Conservation (phyloP, 2,329 filamentous ascomycete species). For the Grosmannia huntii region DNA sequence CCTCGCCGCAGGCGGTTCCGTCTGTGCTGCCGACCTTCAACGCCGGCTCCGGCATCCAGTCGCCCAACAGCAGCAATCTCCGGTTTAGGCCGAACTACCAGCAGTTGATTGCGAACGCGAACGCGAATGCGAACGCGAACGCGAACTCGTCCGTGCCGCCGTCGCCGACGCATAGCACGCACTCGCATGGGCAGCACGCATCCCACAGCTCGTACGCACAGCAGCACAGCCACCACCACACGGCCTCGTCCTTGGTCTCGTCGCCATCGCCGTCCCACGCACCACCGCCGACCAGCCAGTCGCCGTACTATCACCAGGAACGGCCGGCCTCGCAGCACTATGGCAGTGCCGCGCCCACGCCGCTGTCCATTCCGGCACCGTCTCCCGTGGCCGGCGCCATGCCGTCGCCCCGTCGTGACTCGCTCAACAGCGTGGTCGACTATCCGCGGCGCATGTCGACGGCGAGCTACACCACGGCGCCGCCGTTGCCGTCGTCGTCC, state of each 20-base stretch:
- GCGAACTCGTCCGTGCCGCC: slow-evolving; percentile 18
- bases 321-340: slow-evolving; percentile 18
- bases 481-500: not conserved
- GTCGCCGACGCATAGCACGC: slow-evolving; percentile 20
- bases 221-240: slow-evolving; percentile 1
- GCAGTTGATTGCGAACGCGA: too few species aligned
- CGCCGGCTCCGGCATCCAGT: slow-evolving; percentile 14
- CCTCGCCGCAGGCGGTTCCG: slow-evolving; percentile 10
- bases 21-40: slow-evolving; percentile 16
- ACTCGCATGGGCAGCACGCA: slow-evolving; percentile 10
- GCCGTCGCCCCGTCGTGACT: slow-evolving; percentile 8
- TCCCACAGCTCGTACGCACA: not conserved
- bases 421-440: slow-evolving; percentile 5
- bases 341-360: slow-evolving; percentile 10
- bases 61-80: slow-evolving; percentile 5
- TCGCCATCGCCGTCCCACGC: slow-evolving; percentile 4
- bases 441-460: slow-evolving; percentile 7
- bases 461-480: slow-evolving; percentile 5
- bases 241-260: slow-evolving; percentile 6
- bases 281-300: not conserved
- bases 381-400: slow-evolving; percentile 2
- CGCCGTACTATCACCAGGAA: slow-evolving; percentile 15
- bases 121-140: too few species aligned
- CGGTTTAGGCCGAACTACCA: slow-evolving; percentile 7
- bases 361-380: not conserved